Evolutionary conservation across 495 filamentous ascomycete genomes (phyloP), one percentile per base, ranked within the genome.

Genomic region (Aspergillus panamensis): DNA sequence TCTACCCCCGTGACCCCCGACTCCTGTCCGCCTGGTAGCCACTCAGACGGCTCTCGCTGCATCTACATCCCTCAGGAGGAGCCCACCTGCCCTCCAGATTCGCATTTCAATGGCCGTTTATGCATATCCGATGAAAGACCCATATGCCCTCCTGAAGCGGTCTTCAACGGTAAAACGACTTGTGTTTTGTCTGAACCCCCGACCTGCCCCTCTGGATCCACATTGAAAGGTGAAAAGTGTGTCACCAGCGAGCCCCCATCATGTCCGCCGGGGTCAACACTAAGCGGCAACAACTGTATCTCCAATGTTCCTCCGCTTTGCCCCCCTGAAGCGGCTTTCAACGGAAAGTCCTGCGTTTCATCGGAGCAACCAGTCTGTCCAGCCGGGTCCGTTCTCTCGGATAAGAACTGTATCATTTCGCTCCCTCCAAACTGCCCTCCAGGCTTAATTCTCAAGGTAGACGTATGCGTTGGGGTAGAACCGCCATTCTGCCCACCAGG

Each of bases 321-420:
- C 43, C 48, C 59, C 9, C 53, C 54, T 9, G 59, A 42, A 0
- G 47, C 39, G 12, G 39, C 25, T 13, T 7, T 37, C 43, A 30
- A 55, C 20, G 42, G 50, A 13, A 37, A 32, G 9, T 29, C 29
- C 39, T 61, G 59, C 53, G 42, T 52, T 31, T 55, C 49, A 53
- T 25, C 53, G 16, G 29, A 31, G 48, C 53, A 40, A 13, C 59
- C 59, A 5, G 47, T 39, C 7, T 61, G 59, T 17, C 59, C 59
- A 3, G 16, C 37, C 9, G 53, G 48, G 6, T 31, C 32, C 3
- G 55, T 55, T 2, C 30, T 61, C 9, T 44, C 55, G 0, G 17
- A 42, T 8, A 48, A 37, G 40, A 44, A 31, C 49, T 61, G 59
- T 17, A 19, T 61, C 25, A 12, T 6, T 8, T 30, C 29, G 16